phyloP scores from a whole-genome alignment of 495 filamentous ascomycete genomes.

The Penicillium silybi region DNA sequence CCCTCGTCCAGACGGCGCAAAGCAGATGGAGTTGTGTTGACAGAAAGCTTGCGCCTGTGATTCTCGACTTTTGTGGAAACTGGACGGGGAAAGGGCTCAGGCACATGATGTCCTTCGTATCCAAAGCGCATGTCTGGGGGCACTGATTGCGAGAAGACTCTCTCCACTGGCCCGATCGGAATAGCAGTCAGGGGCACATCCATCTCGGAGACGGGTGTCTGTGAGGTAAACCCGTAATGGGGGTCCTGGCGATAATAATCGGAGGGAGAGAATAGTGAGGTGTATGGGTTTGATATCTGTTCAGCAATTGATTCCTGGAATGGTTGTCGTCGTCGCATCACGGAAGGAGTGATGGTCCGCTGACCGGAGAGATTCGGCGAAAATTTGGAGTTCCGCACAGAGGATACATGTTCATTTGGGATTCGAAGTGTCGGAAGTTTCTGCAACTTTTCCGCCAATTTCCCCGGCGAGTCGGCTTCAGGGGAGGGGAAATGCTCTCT shows the following conservation, averaged over 20 bases:
- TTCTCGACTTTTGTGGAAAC: conserved; percentile 17
- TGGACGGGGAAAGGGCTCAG: conserved; percentile 17
- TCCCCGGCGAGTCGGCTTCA: conserved; percentile 29
- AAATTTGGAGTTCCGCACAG: not conserved
- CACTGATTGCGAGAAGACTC: conserved; percentile 69
- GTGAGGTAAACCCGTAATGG: conserved; percentile 57
- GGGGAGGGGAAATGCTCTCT: conserved; percentile 48
- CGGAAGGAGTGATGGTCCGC: conserved; percentile 23
- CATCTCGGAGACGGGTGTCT: conserved; percentile 80
- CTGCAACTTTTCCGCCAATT: conserved; percentile 39
- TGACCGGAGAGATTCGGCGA: conserved; percentile 11
- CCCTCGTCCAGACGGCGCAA: conserved; percentile 19
- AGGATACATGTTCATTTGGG: not conserved
- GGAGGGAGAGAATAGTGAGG: conserved; percentile 11
- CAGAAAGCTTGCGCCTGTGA: conserved; percentile 3
- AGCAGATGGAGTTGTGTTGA: not conserved
- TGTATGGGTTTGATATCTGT: no score
- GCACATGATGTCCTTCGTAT: not conserved
- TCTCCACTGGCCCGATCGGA: conserved; percentile 65
- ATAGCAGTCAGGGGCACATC: conserved; percentile 83
- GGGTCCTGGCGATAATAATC: conserved; percentile 28
- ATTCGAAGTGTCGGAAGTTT: conserved; percentile 43
- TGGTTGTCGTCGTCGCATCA: not conserved
- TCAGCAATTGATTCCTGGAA: not conserved
- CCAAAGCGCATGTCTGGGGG: conserved; percentile 81